Base-by-base conservation (phyloP, 768 basidiomycete genomes). In the Terana coerulea region DNA sequence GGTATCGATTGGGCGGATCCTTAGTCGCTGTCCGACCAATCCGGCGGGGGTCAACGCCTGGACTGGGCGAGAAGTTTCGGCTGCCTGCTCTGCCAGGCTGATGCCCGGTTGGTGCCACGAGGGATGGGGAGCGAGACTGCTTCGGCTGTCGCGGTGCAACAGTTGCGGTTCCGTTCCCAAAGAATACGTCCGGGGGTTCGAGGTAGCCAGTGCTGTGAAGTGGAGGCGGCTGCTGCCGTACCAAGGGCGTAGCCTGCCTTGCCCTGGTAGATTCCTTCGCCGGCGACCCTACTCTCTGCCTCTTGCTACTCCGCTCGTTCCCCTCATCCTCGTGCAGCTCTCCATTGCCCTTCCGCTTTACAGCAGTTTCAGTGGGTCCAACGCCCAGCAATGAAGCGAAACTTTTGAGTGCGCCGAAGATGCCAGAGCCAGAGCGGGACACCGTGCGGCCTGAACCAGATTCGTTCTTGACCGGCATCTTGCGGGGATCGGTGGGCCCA, bases 1-100 rank as follows among this genome's bases (percentile, higher is more conserved):
- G 49, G 52, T 52, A 28, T 49, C 60, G 44, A 44, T 56, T 48
- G 55, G 55, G 62, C 47, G 84, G 86, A 66, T 89, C 87, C 63
- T 86, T 80, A 39, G 86, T 86, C 81, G 86, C 85, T 25, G 84
- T 88, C 44, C 86, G 45, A 34, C 30, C 30, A n/a, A 30, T n/a
- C 11, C n/a, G 45, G n/a, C 29, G 28, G 14, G 43, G 9, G 19
- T 30, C 12, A 36, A 15, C 47, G 51, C 26, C 33, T 42, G 9
- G 51, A 29, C 22, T 52, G 51, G 15, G 6, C 45, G 45, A 29
- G 17, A 7, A 3, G n/a, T 31, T 29, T 31, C 31, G 30, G 5
- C 14, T 12, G 45, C 28, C 12, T n/a, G 45, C 29, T n/a, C n/a
- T n/a, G n/a, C n/a, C n/a, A n/a, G n/a, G n/a, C n/a, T 11, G 39